phyloP scores from a whole-genome alignment of 208 protist species.

The Lotmaria passim region DNA sequence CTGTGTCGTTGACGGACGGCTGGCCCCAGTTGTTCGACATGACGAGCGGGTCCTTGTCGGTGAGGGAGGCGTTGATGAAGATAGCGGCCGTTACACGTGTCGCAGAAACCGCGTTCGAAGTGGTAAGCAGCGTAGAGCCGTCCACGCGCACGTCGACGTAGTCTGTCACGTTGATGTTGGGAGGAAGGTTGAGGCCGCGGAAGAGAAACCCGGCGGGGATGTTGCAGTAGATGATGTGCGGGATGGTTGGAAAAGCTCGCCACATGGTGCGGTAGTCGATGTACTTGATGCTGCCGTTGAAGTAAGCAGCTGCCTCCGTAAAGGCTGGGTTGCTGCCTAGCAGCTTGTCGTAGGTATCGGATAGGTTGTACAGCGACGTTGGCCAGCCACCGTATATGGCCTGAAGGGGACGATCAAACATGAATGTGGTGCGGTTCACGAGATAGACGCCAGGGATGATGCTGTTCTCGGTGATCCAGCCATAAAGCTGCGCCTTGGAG shows the following conservation, averaged over 20 bases:
- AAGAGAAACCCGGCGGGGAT: conserved; percentile 8
- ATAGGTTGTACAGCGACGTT: conserved; percentile 2
- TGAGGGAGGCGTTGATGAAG: conserved; percentile 23
- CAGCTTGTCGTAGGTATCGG: not conserved
- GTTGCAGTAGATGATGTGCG: conserved; percentile 25
- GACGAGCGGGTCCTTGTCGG: conserved; percentile 12
- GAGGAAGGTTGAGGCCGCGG: conserved; percentile 8
- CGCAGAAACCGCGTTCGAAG: not conserved
- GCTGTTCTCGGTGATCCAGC: conserved; percentile 15
- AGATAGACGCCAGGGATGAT: conserved; percentile 20
- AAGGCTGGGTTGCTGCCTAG: not conserved
- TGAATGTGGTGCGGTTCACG: conserved; percentile 7
- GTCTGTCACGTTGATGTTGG: conserved; percentile 10
- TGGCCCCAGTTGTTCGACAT: conserved; percentile 40
- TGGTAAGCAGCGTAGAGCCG: not conserved
- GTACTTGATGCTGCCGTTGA: conserved; percentile 9
- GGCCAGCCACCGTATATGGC: conserved; percentile 9
- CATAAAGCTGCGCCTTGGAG: conserved; percentile 6
- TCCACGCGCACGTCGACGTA: conserved; percentile 19
- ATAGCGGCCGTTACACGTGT: conserved; percentile 1
- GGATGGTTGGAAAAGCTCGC: not conserved
- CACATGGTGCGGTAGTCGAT: conserved; percentile 17
- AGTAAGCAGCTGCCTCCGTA: conserved; percentile 5
- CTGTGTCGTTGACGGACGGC: conserved; percentile 7
- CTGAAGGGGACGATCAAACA: conserved; percentile 14